Conservation (phyloP, 1,284 basidiomycete species). For the Cerioporus squamosus region DNA sequence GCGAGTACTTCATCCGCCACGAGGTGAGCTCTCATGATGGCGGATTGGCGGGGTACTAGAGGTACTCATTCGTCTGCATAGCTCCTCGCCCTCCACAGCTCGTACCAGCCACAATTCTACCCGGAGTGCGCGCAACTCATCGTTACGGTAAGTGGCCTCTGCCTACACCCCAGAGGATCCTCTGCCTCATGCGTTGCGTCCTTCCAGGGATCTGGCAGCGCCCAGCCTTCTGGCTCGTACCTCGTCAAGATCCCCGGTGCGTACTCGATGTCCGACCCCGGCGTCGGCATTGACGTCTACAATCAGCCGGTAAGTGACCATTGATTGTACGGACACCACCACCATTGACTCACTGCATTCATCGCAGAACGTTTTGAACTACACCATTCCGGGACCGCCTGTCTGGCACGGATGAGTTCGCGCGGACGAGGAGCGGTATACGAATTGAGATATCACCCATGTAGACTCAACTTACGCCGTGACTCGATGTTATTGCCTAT, state of each 20-base stretch:
- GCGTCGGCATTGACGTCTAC: conserved; percentile 42
- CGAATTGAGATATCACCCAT: too few species aligned
- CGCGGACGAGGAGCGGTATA: too few species aligned
- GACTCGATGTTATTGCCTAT: too few species aligned
- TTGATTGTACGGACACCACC: neutral
- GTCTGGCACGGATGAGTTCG: conserved; percentile 29
- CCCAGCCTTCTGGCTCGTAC: conserved; percentile 35
- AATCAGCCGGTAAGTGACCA: conserved; percentile 21
- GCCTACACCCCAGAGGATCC: too few species aligned
- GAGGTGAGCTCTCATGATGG: conserved; percentile 23
- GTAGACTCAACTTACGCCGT: too few species aligned
- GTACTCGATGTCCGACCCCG: conserved; percentile 39
- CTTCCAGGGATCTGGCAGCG: conserved; percentile 31
- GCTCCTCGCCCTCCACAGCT: conserved; percentile 38
- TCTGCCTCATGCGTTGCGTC: too few species aligned
- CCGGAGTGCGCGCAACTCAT: conserved; percentile 44
- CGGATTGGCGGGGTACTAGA: neutral
- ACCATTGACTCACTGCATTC: neutral
- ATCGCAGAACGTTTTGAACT: conserved; percentile 33
- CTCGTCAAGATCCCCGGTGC: conserved; percentile 44
- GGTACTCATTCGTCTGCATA: neutral
- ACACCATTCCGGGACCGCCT: conserved; percentile 41
- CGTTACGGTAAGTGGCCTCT: conserved; percentile 34
- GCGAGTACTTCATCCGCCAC: conserved; percentile 43
- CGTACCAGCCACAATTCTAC: conserved; percentile 43